phyloP scores from a whole-genome alignment of 805 yeast genomes.

The Myxozyma lipomycoides region DNA sequence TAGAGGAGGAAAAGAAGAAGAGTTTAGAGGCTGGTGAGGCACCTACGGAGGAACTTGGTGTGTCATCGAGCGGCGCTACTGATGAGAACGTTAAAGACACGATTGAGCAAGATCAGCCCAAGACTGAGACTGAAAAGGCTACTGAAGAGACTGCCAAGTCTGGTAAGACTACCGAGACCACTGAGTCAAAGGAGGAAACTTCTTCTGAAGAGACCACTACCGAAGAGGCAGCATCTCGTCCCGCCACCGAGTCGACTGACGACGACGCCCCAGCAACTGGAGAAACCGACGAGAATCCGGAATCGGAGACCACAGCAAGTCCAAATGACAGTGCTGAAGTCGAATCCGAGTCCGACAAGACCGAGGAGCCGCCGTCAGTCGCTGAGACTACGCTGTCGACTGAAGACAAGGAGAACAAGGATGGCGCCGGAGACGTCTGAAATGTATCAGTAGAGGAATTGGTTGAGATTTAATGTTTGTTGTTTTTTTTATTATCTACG shows the following conservation, averaged over 20 bases:
- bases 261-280: not conserved
- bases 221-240: not conserved
- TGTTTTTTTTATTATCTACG: not conserved
- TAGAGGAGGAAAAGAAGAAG: not conserved
- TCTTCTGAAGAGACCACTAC: not conserved
- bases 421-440: not conserved
- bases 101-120: not conserved
- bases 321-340: not conserved
- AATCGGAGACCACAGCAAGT: not conserved
- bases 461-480: not conserved
- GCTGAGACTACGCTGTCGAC: too few species aligned
- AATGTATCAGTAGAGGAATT: not conserved
- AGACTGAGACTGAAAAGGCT: not conserved
- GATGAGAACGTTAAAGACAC: not conserved
- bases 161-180: not conserved
- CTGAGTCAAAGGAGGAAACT: not conserved
- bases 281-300: not conserved
- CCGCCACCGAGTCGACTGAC: not conserved
- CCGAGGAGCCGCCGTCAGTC: not conserved
- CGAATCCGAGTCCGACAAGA: not conserved
- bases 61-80: not conserved
- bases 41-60: not conserved
- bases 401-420: not conserved
- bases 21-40: conserved; percentile 3
- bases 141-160: not conserved